phyloP scores from a whole-genome alignment of 805 yeast genomes.

The Schizosaccharomyces japonicus region DNA sequence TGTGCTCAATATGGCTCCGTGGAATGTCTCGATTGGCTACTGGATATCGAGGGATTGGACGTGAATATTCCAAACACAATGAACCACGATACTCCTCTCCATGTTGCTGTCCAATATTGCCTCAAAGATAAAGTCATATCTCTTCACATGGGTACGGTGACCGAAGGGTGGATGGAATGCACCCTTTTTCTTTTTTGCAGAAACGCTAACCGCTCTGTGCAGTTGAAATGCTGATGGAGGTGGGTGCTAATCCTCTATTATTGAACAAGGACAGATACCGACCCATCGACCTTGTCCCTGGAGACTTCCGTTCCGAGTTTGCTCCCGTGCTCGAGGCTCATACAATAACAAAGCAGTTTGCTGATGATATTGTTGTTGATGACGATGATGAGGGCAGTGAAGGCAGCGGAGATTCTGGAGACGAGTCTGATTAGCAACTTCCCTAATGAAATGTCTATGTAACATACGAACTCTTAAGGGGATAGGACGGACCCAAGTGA shows the following conservation, averaged over 20 bases:
- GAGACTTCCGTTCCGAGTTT: background rate
- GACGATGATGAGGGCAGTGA: conserved; percentile 1
- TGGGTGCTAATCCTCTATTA: background rate
- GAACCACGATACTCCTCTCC: conserved; percentile 3
- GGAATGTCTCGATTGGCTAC: conserved; percentile 1
- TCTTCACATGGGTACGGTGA: background rate
- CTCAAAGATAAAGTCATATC: background rate
- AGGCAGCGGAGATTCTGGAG: background rate
- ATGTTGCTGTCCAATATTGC: background rate
- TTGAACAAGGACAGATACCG: background rate
- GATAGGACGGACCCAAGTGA: too few species aligned
- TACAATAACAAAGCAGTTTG: background rate
- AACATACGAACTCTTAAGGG: too few species aligned
- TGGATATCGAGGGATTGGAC: background rate
- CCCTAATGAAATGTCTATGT: too few species aligned
- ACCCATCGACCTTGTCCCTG: conserved; percentile 3
- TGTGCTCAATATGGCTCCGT: background rate
- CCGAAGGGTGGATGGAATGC: background rate
- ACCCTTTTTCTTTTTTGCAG: too few species aligned
- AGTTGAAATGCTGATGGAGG: conserved; percentile 2
- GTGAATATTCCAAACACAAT: background rate
- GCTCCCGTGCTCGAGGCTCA: background rate
- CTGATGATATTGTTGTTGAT: background rate
- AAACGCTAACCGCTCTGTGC: background rate
- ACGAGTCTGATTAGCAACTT: too few species aligned